These are phyloP conservation scores for Pleurotus eryngii DNA, from an alignment of 768 basidiomycete genomes.

Conservation along the genomic window DNA sequence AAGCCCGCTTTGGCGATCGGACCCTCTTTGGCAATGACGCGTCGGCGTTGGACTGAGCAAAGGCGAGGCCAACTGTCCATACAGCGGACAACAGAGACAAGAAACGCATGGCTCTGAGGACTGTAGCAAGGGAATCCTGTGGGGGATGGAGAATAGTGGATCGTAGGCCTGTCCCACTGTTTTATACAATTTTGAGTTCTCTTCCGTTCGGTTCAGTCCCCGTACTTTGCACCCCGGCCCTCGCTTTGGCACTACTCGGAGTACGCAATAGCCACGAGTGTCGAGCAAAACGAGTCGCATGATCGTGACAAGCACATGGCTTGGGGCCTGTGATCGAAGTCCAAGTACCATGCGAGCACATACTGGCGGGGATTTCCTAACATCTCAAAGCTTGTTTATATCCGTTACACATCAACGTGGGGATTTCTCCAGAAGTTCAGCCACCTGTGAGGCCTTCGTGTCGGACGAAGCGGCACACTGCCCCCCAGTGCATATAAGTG, in stretches of 20 bases:
- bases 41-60: background rate
- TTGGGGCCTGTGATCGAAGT: background rate
- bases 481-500: too few species aligned
- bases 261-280: background rate
- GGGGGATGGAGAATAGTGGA: background rate
- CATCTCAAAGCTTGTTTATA: background rate
- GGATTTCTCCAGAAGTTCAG: background rate
- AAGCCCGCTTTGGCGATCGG: constrained; percentile 38
- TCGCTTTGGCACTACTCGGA: background rate
- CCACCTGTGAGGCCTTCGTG: background rate
- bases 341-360: constrained; percentile 3
- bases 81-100: background rate
- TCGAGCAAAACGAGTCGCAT: background rate
- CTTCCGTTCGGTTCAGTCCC: background rate
- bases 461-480: too few species aligned
- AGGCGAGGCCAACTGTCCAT: background rate
- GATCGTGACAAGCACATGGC: constrained; percentile 8
- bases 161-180: background rate
- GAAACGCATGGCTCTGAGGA: background rate
- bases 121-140: background rate
- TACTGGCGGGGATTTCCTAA: background rate
- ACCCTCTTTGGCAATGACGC: constrained; percentile 20
- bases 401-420: constrained; percentile 5
- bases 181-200: background rate
- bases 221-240: constrained; percentile 1